Evolutionary conservation across 2,329 filamentous ascomycete genomes (phyloP), one percentile per base, ranked within the genome.

Genomic region (Claviceps monticola): DNA sequence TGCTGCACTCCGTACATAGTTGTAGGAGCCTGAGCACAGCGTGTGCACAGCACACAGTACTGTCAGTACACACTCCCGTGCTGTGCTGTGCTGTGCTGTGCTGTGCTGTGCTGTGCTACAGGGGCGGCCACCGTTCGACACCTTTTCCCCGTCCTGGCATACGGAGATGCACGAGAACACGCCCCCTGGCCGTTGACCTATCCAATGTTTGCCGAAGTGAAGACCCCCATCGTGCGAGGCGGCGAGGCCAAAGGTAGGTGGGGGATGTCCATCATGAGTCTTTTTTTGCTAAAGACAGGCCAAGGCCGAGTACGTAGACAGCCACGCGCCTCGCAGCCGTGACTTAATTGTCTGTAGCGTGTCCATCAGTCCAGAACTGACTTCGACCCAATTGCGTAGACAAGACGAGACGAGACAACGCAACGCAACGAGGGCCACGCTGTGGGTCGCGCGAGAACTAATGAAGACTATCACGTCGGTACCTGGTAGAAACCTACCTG

Each of bases 121-220:
- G 13, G 13, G 44, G 23, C 44, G 16, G 34, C 41, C 50, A 46
- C 41, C 50, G 45, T 53, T 48, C 47, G 39, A 49, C 37, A 45
- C 41, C 41, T 23, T 38, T 9, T 39, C 38, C 9, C 50, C 45
- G 34, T 48, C 38, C 37, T 36, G 42, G 43, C 21, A 29, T 29
- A 29, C 26, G 26, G 26, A 17, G 17, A 39, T 34, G 19, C 19
- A 37, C 23, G 26, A 38, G 7, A 26, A 36, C 53, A 52, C 53
- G 42, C 53, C 53, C 52, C 46, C 19, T 34, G 13, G 44, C 36
- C 37, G 49, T 49, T 34, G 42, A 50, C 61, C 60, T 60, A 58
- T 58, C 59, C 54, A 62, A 58, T 61, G 61, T 64, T 61, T 64
- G 63, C 62, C 62, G 62, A 64, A 57, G 61, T 60, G 60, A 46